Base-by-base conservation (phyloP, 768 basidiomycete genomes). In the Boletus huronensis region DNA sequence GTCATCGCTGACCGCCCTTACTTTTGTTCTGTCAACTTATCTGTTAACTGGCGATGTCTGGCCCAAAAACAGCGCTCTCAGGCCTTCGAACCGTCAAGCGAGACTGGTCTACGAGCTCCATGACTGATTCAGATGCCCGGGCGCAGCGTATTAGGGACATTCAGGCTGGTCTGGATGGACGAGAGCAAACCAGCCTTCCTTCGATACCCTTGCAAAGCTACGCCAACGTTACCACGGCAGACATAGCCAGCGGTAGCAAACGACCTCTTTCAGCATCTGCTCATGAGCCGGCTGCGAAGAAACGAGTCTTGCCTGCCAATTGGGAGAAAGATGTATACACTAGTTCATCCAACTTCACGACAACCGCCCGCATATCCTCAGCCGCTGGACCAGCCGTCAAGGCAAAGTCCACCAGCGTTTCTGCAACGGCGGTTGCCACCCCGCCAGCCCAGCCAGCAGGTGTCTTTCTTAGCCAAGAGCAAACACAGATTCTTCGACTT, bases 401-500 rank as follows among this genome's bases (percentile, higher is more conserved):
- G 8, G 53, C 64, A 13, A 45, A 48, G 16, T 25, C 61, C 6
- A 50, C 51, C 11, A 53, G 52, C 2, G 34, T 21, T 43, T 34
- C 57, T 16, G 41, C 53, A 29, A 34, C 53, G 3, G 41, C 13
- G 3, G 17, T 50, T n/a, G 35, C 57, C 16, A 62, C 47, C 14
- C 17, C 59, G 2, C n/a, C 63, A 5, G 38, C 57, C 2, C 68
- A 69, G 54, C 63, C 67, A 32, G 68, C 80, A 2, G 57, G 71
- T 2, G 71, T 93, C 19, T 79, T 82, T 58, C 76, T 98, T 54
- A 96, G 93, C 70, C 72, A 80, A 55, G 95, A 98, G 65, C 97
- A 99, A 72, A 84, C 76, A 48, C 81, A 87, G 55, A 90, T 99
- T 45, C 74, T 97, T 56, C 79, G 81, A 54, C 76, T 97, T 34